These are phyloP conservation scores for Salvia splendens DNA, from an alignment of 257 asterid species.

Conservation along the genomic window DNA sequence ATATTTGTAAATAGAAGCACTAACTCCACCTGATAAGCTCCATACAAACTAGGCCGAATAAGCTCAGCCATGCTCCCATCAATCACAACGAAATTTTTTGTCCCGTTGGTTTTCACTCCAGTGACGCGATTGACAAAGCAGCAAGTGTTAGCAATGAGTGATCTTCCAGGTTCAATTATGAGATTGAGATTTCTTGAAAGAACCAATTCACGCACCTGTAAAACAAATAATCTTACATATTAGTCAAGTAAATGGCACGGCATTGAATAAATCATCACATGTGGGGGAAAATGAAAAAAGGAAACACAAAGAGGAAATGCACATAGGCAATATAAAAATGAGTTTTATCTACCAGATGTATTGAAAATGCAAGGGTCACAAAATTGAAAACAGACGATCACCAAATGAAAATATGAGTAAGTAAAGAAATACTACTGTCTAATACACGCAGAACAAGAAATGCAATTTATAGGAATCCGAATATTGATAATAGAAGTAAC, in stretches of 20 bases:
- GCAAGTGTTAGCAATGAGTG: slow-evolving; percentile 92
- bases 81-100: slow-evolving; percentile 80
- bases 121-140: slow-evolving; percentile 90
- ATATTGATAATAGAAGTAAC: slow-evolving; percentile 13
- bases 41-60: slow-evolving; percentile 92
- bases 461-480: neutral
- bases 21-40: slow-evolving; percentile 74
- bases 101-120: slow-evolving; percentile 94
- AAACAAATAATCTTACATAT: slow-evolving; percentile 18
- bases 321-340: too few species aligned
- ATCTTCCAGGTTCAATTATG: slow-evolving; percentile 94
- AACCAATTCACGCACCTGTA: slow-evolving; percentile 84
- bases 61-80: slow-evolving; percentile 99
- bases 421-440: neutral
- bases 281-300: neutral
- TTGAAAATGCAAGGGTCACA: too few species aligned
- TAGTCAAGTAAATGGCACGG: neutral
- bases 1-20: neutral
- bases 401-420: too few species aligned
- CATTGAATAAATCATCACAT: neutral
- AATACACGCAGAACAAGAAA: neutral
- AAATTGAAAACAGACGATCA: too few species aligned
- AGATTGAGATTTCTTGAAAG: slow-evolving; percentile 82
- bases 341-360: neutral
- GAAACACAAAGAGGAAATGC: too few species aligned